Evolutionary conservation across 2,329 filamentous ascomycete species (phyloP).

Genomic region (Pseudocercospora musae): DNA sequence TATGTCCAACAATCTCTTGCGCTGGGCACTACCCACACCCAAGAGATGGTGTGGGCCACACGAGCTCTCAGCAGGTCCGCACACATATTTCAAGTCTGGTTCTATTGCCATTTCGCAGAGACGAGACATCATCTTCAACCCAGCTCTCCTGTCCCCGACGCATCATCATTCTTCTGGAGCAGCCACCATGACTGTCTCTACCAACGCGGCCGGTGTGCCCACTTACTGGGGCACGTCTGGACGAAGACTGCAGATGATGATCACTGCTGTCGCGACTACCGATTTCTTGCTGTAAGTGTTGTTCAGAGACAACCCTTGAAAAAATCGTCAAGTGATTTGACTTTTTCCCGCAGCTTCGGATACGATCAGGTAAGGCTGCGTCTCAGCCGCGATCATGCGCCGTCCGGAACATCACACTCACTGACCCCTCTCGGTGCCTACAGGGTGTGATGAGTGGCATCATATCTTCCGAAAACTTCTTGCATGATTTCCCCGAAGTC

Average conservation of each 20-base stretch:
- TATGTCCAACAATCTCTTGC: neutral
- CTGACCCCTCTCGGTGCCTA: neutral
- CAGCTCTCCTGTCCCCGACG: neutral
- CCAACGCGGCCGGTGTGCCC: slow-evolving; percentile 18
- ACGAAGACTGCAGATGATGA: slow-evolving; percentile 16
- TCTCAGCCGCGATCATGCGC: neutral
- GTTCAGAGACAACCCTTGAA: neutral
- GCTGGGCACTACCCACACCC: neutral
- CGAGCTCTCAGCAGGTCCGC: neutral
- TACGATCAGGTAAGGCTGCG: neutral
- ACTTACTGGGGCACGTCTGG: slow-evolving; percentile 23
- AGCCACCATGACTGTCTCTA: slow-evolving; percentile 19
- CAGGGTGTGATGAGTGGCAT: slow-evolving; percentile 42
- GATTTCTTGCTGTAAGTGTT: slow-evolving; percentile 16
- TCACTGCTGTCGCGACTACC: slow-evolving; percentile 18
- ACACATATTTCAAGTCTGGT: neutral
- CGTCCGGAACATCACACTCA: neutral
- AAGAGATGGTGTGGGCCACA: neutral
- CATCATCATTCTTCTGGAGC: neutral
- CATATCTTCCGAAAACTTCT: slow-evolving; percentile 39
- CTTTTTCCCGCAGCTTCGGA: neutral
- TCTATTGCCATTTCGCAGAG: too few species aligned
- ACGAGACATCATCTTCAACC: too few species aligned
- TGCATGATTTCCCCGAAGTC: slow-evolving; percentile 38
- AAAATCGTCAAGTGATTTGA: neutral